Evolutionary conservation across 371 early-diverging fungal species (phyloP), one percentile per base, ranked within the genome.

Genomic region (Mucor piriformis): DNA sequence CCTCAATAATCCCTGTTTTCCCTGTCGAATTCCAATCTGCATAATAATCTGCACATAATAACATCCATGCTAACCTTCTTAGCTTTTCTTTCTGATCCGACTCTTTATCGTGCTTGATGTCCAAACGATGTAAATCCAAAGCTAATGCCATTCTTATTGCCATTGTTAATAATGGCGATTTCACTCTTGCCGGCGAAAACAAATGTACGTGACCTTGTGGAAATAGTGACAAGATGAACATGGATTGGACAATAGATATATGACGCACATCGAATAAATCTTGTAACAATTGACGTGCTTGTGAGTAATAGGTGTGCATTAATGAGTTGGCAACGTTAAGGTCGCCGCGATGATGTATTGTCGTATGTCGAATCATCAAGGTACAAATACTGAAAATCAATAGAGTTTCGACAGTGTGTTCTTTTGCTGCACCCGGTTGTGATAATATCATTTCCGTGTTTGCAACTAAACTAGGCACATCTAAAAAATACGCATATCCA

Each of bases 261-360:
- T 80, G 72, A n/a, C 59, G 67, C 0, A 69, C 62, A 49, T 74
- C 80, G 61, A 80, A 80, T 15, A 76, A 48, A 49, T 80, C 73
- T 57, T 76, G 72, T 37, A 80, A 53, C 32, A 76, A 33, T 6
- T 63, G 48, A 13, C 63, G 64, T n/a, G 80, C 80, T 27, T 73
- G 73, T n/a, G 59, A 18, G 43, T 76, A 66, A 50, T 74, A 80
- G 5, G 56, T 53, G 21, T 71, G 66, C 65, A 70, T 68, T 35
- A 80, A 40, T 2, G 61, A 59, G 46, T 61, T 48, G 2, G 74
- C 73, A 3, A 66, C 56, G n/a, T 57, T 54, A 11, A 64, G 49
- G 16, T 63, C 55, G 8, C 59, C 54, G 20, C 57, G 60, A 29
- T 54, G 68, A 25, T 78, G 79, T 13, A 62, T 43, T 4, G 64